Evolutionary conservation across 495 filamentous ascomycete species (phyloP), one percentile per base, ranked within the genome.

Genomic region (Parmelia sp.): DNA sequence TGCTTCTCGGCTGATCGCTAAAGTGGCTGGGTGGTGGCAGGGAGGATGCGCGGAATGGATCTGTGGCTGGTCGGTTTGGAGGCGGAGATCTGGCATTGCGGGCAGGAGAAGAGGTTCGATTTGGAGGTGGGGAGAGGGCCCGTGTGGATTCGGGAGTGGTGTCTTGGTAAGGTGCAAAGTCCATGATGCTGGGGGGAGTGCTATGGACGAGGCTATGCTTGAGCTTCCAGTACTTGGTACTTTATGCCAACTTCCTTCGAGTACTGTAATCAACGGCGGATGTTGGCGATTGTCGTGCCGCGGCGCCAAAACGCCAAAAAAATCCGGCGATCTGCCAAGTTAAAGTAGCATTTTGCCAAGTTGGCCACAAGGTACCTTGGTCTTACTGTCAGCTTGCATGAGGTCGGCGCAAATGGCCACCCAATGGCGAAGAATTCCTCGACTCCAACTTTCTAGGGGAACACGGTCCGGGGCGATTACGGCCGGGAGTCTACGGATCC

Each of bases 131-230:
- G 21, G 87, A 93, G 74, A 88, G 83, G 53, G 85, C 84, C 68
- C 89, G 83, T 70, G 83, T 82, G 69, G 83, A 79, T 79, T 93
- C 90, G 29, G 91, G 91, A 17, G 88, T 87, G 64, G 87, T 86
- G 76, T 91, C 84, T 80, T 97, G 93, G 77, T 97, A 97, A 37
- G 93, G 93, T 35, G 93, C 93, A 76, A 97, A 97, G 76, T 96
- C 90, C 90, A 95, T 95, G 44, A 58, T 72, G 51, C 44, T n/a
- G 31, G 42, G 51, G 23, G 14, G 37, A 33, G 12, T 23, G 29
- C 36, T 39, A n/a, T 40, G 35, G n/a, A 40, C 12, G 19, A 59
- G 0, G 57, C 23, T 59, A 55, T 55, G 29, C 51, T 55, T 33
- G 29, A 19, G 51, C 29, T 21, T 21, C 29, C n/a, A n/a, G n/a